These are phyloP conservation scores for Epicoccum sorghinum DNA, from an alignment of 2,329 filamentous ascomycete genomes.

Conservation along the genomic window DNA sequence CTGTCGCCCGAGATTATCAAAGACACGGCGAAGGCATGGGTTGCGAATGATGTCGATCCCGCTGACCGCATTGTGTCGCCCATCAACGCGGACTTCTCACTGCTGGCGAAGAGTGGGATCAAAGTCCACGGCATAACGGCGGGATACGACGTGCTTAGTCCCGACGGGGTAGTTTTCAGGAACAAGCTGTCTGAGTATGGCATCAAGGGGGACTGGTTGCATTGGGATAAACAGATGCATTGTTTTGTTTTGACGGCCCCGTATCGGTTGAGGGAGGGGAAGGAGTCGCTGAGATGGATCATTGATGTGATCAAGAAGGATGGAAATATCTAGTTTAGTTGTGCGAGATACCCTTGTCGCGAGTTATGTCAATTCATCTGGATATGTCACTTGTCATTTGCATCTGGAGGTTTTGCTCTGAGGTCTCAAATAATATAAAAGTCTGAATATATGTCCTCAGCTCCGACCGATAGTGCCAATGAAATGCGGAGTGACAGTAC, in stretches of 20 bases:
- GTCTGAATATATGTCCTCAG: too few species aligned
- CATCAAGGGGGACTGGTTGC: conserved; percentile 61
- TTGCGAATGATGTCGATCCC: conserved; percentile 46
- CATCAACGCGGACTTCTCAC: conserved; percentile 51
- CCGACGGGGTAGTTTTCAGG: conserved; percentile 58
- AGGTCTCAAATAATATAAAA: too few species aligned
- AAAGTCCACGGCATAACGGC: conserved; percentile 60
- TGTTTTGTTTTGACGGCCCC: conserved; percentile 60
- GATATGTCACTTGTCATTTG: too few species aligned
- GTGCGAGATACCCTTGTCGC: conserved; percentile 2
- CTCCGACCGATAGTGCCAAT: too few species aligned
- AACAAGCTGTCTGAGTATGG: conserved; percentile 51
- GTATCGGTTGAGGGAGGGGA: conserved; percentile 57
- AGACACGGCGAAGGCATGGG: conserved; percentile 52
- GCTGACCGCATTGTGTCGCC: conserved; percentile 58
- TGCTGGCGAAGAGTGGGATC: conserved; percentile 50
- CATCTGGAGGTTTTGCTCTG: too few species aligned
- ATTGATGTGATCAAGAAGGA: conserved; percentile 45
- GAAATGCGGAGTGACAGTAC: too few species aligned
- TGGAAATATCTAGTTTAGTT: neutral
- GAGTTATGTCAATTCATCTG: too few species aligned
- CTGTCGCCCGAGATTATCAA: conserved; percentile 52
- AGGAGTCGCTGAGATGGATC: conserved; percentile 55
- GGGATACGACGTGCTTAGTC: conserved; percentile 59
- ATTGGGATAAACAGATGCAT: conserved; percentile 67